Conservation (phyloP, 1,284 basidiomycete species). For the Irpex rosettiformis region DNA sequence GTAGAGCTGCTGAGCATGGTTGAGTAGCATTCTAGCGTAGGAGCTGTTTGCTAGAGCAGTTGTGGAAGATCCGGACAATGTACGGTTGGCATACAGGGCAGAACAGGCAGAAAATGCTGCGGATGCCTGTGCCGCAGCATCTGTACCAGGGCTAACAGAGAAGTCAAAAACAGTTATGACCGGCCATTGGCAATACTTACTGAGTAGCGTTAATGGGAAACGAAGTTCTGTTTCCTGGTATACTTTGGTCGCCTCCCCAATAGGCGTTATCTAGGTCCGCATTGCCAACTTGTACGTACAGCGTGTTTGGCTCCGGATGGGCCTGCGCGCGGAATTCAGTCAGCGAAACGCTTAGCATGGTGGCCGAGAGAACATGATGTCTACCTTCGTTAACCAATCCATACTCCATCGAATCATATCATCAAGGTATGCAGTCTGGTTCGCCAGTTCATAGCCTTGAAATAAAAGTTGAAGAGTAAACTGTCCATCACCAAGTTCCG, state of each 20-base stretch:
- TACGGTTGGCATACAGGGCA: constrained; percentile 62
- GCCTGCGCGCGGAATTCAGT: constrained; percentile 50
- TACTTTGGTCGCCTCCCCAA: constrained; percentile 84
- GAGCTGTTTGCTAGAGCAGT: constrained; percentile 70
- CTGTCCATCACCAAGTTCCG: neutral
- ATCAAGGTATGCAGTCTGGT: constrained; percentile 88
- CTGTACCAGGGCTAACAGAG: constrained; percentile 73
- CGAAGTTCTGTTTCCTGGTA: constrained; percentile 72
- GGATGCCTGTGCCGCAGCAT: constrained; percentile 79
- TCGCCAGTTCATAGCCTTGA: constrained; percentile 74
- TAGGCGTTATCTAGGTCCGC: constrained; percentile 70
- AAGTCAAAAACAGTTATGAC: neutral
- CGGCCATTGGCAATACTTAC: constrained; percentile 21
- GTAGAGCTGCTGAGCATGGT: constrained; percentile 76
- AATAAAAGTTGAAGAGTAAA: constrained; percentile 3
- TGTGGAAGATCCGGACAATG: constrained; percentile 48
- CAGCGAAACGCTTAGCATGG: neutral
- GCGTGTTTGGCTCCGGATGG: constrained; percentile 69
- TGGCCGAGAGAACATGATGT: constrained; percentile 12
- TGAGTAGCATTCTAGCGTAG: constrained; percentile 68
- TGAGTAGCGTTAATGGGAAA: constrained; percentile 74
- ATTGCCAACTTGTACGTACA: constrained; percentile 76
- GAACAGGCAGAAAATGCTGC: constrained; percentile 87
- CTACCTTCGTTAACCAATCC: constrained; percentile 86
- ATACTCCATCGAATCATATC: constrained; percentile 85